A percentile compares a stretch with the other conserved stretches of the same genome.
Conservation (phyloP, 176 grass and related monocot genomes). For the Echinochloa phyllopogon region DNA sequence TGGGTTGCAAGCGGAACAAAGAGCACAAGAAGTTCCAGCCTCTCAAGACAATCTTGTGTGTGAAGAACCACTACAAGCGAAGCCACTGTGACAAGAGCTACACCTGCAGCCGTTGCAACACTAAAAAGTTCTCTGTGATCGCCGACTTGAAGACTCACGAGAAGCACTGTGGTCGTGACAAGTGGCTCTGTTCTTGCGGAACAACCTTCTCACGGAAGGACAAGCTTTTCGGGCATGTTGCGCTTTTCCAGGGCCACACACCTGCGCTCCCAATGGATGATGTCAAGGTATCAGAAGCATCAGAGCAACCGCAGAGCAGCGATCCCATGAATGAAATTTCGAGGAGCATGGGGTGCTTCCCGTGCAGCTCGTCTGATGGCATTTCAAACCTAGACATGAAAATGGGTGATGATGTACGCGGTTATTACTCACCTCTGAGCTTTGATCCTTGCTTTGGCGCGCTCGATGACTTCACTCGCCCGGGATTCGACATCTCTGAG, state of each 20-base stretch:
- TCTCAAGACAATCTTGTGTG: slow-evolving; percentile 87
- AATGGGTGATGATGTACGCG: slow-evolving; percentile 50
- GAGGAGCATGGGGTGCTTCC: slow-evolving; percentile 42
- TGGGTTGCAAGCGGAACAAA: slow-evolving; percentile 91
- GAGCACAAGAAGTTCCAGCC: slow-evolving; percentile 95
- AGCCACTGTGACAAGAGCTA: slow-evolving; percentile 98
- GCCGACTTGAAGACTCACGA: slow-evolving; percentile 89
- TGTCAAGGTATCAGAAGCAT: slow-evolving; percentile 50
- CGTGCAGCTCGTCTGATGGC: slow-evolving; percentile 51
- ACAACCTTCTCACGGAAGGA: slow-evolving; percentile 90
- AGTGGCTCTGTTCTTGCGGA: slow-evolving; percentile 91
- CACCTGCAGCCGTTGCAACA: slow-evolving; percentile 84
- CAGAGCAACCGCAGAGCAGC: slow-evolving; percentile 43
- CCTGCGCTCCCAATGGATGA: slow-evolving; percentile 77
- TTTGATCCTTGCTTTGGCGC: slow-evolving; percentile 73
- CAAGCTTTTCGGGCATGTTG: slow-evolving; percentile 87
- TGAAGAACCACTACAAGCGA: slow-evolving; percentile 95
- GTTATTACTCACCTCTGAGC: slow-evolving; percentile 73
- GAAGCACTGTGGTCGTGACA: slow-evolving; percentile 86
- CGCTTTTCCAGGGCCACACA: slow-evolving; percentile 88
- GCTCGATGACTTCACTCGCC: slow-evolving; percentile 72
- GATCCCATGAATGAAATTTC: slow-evolving; percentile 50
- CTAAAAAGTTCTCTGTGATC: slow-evolving; percentile 88
- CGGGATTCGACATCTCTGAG: slow-evolving; percentile 66
- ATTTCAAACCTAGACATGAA: slow-evolving; percentile 65